Evolutionary conservation across 2,329 filamentous ascomycete species (phyloP).

Genomic region (Pseudomassariella vexata): DNA sequence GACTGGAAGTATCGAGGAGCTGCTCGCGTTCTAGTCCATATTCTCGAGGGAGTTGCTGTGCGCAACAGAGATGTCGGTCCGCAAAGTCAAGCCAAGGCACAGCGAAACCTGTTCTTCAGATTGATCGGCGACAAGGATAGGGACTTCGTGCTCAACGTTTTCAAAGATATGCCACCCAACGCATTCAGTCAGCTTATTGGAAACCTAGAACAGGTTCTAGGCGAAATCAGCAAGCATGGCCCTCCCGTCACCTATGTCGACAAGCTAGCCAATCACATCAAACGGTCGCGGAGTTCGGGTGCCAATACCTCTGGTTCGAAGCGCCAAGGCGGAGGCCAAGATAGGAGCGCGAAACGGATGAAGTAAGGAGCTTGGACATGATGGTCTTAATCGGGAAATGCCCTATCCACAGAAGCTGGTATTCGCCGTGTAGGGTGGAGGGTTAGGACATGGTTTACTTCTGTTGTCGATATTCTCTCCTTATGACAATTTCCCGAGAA

Average conservation of each 20-base stretch:
- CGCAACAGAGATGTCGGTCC: conserved; percentile 31
- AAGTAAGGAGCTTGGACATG: conserved; percentile 11
- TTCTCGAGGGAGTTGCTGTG: conserved; percentile 38
- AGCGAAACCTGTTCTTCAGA: conserved; percentile 41
- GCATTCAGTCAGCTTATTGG: conserved; percentile 14
- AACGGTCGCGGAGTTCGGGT: conserved; percentile 10
- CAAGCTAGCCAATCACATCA: conserved; percentile 22
- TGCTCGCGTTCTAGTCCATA: conserved; percentile 40
- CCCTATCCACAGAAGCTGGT: conserved; percentile 1
- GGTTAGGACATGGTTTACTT: conserved; percentile 6
- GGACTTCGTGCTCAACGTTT: conserved; percentile 39
- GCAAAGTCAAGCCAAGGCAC: conserved; percentile 15
- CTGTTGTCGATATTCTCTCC: conserved; percentile 6
- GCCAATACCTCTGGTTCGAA: conserved; percentile 13
- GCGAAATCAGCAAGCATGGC: conserved; percentile 15
- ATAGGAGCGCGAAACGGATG: conserved; percentile 16
- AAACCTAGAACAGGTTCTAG: conserved; percentile 27
- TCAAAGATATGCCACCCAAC: conserved; percentile 21
- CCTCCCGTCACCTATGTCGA: conserved; percentile 21
- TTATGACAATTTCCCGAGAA: background rate
- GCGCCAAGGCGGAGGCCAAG: conserved; percentile 15
- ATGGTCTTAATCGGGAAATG: background rate
- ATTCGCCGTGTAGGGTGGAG: background rate
- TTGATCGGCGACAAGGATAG: conserved; percentile 39
- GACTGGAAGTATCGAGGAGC: conserved; percentile 36